These are phyloP conservation scores for Ceratopteris richardii DNA, from an alignment of 75 land plant genomes.

Conservation along the genomic window DNA sequence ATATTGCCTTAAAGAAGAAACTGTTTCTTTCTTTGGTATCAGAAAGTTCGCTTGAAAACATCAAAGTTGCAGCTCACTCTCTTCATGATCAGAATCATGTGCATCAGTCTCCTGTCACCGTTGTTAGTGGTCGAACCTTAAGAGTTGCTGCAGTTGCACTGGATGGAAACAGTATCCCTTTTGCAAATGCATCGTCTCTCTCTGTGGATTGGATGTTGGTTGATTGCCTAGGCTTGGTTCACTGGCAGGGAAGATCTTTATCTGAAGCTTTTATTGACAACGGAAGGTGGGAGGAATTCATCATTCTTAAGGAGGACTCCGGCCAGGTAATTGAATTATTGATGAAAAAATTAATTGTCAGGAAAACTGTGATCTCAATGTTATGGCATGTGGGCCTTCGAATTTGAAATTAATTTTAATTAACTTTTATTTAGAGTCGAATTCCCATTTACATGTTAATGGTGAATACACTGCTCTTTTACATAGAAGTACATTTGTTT, in stretches of 20 bases:
- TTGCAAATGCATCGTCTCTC: constrained; percentile 90
- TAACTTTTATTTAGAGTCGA: no score
- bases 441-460: no score
- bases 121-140: constrained; percentile 59
- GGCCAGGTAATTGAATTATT: constrained; percentile 76
- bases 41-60: constrained; percentile 44
- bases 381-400: no score
- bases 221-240: constrained; percentile 57
- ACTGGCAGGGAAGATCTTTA: constrained; percentile 35
- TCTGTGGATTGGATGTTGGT: constrained; percentile 53
- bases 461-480: no score
- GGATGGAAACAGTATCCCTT: constrained; percentile 45
- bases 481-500: no score
- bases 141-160: constrained; percentile 77
- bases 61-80: constrained; percentile 39
- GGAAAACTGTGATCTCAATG: no score
- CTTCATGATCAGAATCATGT: constrained; percentile 32
- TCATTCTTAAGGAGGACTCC: constrained; percentile 52
- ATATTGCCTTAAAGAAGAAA: not conserved
- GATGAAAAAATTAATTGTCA: no score
- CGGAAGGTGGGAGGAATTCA: constrained; percentile 59
- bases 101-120: constrained; percentile 45
- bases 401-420: no score
- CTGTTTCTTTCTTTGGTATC: not conserved
- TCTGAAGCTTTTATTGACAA: constrained; percentile 6